Evolutionary conservation across 495 filamentous ascomycete genomes (phyloP).

Genomic region (Daldinia childiae): DNA sequence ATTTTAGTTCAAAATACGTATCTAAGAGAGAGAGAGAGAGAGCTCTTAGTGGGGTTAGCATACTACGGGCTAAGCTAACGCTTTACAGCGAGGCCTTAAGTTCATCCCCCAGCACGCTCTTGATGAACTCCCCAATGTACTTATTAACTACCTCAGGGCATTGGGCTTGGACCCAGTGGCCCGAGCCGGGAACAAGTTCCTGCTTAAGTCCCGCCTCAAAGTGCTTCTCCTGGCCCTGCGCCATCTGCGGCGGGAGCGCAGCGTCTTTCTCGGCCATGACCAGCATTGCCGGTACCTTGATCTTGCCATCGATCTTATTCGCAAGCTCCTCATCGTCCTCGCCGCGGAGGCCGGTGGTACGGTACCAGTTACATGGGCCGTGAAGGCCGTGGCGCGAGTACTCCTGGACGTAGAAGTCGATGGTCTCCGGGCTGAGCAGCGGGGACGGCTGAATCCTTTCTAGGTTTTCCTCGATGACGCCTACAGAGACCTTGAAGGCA

Average conservation of each 20-base stretch:
- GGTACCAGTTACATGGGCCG: conserved; percentile 89
- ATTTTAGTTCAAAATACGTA: too few species aligned
- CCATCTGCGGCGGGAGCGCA: conserved; percentile 72
- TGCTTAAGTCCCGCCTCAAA: conserved; percentile 68
- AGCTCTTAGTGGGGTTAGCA: neutral
- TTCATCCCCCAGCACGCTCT: conserved; percentile 40
- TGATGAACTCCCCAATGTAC: conserved; percentile 53
- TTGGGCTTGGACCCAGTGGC: conserved; percentile 78
- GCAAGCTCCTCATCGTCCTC: conserved; percentile 71
- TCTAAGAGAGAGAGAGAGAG: too few species aligned
- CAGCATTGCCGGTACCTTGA: conserved; percentile 77
- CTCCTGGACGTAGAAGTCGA: conserved; percentile 78
- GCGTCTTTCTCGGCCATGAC: conserved; percentile 74
- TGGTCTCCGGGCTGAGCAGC: conserved; percentile 71
- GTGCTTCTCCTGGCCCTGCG: conserved; percentile 70
- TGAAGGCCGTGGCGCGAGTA: conserved; percentile 76
- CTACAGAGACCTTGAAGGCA: conserved; percentile 64
- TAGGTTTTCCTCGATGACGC: conserved; percentile 60
- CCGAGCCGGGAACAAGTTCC: conserved; percentile 61
- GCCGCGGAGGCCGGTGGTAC: conserved; percentile 73
- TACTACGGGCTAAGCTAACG: neutral
- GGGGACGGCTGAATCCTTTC: conserved; percentile 62
- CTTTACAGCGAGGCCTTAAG: conserved; percentile 42
- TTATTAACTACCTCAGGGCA: conserved; percentile 63
- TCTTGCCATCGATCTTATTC: conserved; percentile 49